Evolutionary conservation across 2,329 filamentous ascomycete species (phyloP).

Genomic region (Cladobotryum mycophilum): DNA sequence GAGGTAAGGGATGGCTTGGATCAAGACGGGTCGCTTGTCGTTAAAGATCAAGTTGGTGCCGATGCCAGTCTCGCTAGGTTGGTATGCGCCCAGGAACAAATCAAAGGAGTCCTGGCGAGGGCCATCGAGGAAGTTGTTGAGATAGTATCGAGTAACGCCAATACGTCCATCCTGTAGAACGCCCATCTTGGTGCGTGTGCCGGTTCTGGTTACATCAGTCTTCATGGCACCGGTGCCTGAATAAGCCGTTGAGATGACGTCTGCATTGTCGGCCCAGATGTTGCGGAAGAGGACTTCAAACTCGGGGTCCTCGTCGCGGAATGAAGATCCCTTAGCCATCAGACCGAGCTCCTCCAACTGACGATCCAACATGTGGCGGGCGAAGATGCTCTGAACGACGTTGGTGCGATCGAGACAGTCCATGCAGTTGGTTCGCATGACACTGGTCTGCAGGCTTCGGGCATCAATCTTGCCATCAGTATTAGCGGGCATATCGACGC

Average conservation of each 20-base stretch:
- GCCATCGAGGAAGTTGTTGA: conserved; percentile 93
- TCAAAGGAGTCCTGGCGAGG: conserved; percentile 94
- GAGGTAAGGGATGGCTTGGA: conserved; percentile 92
- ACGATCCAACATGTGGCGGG: conserved; percentile 78
- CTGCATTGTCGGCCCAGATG: conserved; percentile 96
- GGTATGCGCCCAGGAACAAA: conserved; percentile 82
- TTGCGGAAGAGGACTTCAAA: conserved; percentile 95
- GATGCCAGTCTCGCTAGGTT: conserved; percentile 64
- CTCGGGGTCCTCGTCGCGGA: conserved; percentile 65
- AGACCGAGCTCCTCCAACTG: conserved; percentile 83
- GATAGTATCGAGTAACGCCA: conserved; percentile 79
- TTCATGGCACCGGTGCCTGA: conserved; percentile 96
- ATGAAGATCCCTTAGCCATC: conserved; percentile 67
- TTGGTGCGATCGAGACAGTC: conserved; percentile 97
- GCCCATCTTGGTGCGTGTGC: conserved; percentile 77
- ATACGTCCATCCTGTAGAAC: conserved; percentile 83
- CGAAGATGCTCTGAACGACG: conserved; percentile 95
- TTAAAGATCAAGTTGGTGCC: conserved; percentile 71
- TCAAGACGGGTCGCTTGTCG: conserved; percentile 76
- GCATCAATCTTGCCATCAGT: conserved; percentile 68
- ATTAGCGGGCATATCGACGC: conserved; percentile 73
- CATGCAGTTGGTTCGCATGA: conserved; percentile 98
- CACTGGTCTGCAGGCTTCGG: conserved; percentile 74
- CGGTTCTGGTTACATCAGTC: conserved; percentile 95
- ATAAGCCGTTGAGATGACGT: conserved; percentile 87